Evolutionary conservation across 2,329 filamentous ascomycete genomes (phyloP).

Genomic region (Capronia epimyces): DNA sequence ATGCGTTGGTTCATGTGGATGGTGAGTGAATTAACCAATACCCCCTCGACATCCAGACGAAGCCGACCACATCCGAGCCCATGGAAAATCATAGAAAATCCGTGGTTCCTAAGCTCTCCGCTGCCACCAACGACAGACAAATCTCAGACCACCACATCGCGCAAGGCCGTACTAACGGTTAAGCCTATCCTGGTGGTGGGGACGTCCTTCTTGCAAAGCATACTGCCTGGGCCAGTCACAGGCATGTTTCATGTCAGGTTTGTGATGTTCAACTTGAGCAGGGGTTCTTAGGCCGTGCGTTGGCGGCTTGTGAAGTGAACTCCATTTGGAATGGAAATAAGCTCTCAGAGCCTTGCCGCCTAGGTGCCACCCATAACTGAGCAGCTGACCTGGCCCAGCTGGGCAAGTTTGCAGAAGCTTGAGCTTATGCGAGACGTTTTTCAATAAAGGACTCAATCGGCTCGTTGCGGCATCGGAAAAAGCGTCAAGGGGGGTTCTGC

Average conservation of each 20-base stretch:
- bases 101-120: background rate
- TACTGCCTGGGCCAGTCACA: background rate
- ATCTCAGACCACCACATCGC: constrained; percentile 15
- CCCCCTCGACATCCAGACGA: too few relatives aligned
- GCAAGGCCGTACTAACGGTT: background rate
- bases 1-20: constrained; percentile 2
- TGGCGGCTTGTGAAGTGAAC: constrained; percentile 7
- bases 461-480: background rate
- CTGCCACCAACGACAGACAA: constrained; percentile 1
- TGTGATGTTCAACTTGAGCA: background rate
- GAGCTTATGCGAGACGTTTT: constrained; percentile 5
- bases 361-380: constrained; percentile 1
- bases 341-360: constrained; percentile 12
- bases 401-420: constrained; percentile 12
- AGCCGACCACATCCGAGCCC: constrained; percentile 9
- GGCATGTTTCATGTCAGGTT: constrained; percentile 3
- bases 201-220: background rate
- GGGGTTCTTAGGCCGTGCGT: constrained; percentile 2
- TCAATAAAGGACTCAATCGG: background rate
- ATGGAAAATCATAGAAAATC: constrained; percentile 1
- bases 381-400: constrained; percentile 12
- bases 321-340: constrained; percentile 4
- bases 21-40: background rate
- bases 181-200: background rate
- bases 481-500: background rate